These are phyloP conservation scores for Penicillium psychrosexuale DNA, from an alignment of 2,329 filamentous ascomycete species.

Conservation along the genomic window DNA sequence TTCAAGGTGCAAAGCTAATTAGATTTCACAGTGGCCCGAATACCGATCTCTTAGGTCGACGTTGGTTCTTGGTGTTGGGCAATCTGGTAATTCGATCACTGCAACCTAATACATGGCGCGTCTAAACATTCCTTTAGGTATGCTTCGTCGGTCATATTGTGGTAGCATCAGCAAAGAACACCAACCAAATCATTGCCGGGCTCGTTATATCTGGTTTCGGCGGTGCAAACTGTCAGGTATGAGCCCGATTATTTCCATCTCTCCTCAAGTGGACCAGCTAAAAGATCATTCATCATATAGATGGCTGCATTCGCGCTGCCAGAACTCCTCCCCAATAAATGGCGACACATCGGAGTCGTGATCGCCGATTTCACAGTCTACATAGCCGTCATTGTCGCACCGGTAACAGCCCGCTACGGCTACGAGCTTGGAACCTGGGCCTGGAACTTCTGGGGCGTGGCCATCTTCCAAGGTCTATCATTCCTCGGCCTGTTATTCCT, in stretches of 20 bases:
- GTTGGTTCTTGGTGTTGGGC: conserved; percentile 47
- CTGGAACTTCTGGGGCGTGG: conserved; percentile 47
- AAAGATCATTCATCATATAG: neutral
- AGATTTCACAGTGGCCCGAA: conserved; percentile 36
- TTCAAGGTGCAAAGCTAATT: neutral
- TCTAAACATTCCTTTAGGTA: conserved; percentile 14
- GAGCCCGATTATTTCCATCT: neutral
- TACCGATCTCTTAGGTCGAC: conserved; percentile 49
- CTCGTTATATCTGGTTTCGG: conserved; percentile 47
- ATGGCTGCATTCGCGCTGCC: conserved; percentile 47
- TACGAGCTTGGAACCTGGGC: conserved; percentile 41
- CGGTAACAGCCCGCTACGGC: conserved; percentile 46
- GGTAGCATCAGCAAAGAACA: conserved; percentile 41
- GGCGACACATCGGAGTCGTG: conserved; percentile 46
- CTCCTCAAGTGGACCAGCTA: neutral
- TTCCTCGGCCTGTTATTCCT: conserved; percentile 45
- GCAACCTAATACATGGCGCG: too few species aligned
- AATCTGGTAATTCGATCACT: conserved; percentile 30
- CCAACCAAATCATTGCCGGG: conserved; percentile 40
- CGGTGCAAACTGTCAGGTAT: conserved; percentile 45
- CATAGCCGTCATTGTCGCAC: conserved; percentile 47
- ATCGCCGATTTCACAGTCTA: conserved; percentile 45
- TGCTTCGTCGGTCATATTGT: conserved; percentile 41
- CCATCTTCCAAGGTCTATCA: conserved; percentile 45
- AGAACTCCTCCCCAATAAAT: conserved; percentile 51